These are phyloP conservation scores for Striga asiatica DNA, from an alignment of 257 asterid species.

Conservation along the genomic window DNA sequence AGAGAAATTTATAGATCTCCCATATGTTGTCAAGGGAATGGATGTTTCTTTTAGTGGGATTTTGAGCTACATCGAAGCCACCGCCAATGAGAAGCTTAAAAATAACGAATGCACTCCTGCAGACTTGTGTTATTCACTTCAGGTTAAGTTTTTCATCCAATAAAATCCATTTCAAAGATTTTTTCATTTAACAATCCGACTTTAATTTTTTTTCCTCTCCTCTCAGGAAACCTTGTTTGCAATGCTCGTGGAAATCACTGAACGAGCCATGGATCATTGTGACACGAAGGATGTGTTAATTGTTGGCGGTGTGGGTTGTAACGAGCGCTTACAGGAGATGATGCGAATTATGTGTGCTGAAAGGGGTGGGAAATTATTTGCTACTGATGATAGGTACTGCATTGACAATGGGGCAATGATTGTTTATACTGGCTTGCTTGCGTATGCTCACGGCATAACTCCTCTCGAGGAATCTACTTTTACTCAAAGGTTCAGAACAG, in stretches of 20 bases:
- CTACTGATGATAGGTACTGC: background rate
- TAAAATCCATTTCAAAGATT: too few species aligned
- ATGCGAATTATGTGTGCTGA: slow-evolving; percentile 61
- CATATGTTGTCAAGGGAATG: slow-evolving; percentile 97
- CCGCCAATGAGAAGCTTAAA: slow-evolving; percentile 80
- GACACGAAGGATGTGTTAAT: background rate
- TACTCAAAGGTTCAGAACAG: slow-evolving; percentile 89
- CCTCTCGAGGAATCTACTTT: slow-evolving; percentile 43
- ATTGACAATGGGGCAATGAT: slow-evolving; percentile 8
- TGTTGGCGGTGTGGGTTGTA: background rate
- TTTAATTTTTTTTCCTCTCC: background rate
- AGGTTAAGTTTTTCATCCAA: too few species aligned
- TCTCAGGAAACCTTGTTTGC: slow-evolving; percentile 81
- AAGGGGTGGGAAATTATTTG: slow-evolving; percentile 30
- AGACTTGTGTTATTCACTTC: slow-evolving; percentile 50
- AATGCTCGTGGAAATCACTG: slow-evolving; percentile 36
- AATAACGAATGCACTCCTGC: slow-evolving; percentile 49
- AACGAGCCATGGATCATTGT: background rate
- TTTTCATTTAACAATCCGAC: too few species aligned
- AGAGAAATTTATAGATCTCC: slow-evolving; percentile 74
- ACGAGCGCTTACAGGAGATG: background rate
- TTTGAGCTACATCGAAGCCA: slow-evolving; percentile 79
- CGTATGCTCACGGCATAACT: slow-evolving; percentile 55
- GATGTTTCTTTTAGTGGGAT: slow-evolving; percentile 97
- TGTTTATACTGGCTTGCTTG: slow-evolving; percentile 91